These are phyloP conservation scores for Suillus cothurnatus DNA, from an alignment of 768 basidiomycete genomes.

Conservation along the genomic window DNA sequence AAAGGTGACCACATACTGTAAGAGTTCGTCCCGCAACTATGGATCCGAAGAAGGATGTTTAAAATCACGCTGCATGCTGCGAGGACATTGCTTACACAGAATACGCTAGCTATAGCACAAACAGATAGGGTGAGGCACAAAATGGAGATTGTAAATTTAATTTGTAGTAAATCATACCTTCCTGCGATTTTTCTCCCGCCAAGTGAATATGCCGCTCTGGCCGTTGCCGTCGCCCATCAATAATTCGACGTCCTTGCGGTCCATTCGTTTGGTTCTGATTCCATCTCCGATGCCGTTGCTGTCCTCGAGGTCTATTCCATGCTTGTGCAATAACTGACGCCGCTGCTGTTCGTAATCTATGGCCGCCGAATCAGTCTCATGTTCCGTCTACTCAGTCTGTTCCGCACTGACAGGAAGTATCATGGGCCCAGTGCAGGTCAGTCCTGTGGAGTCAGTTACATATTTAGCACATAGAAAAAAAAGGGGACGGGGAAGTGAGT, in stretches of 20 bases:
- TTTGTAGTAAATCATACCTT: conserved; percentile 59
- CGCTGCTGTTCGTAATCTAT: conserved; percentile 95
- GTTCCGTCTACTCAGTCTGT: conserved; percentile 11
- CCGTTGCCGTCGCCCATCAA: conserved; percentile 85
- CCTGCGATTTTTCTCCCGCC: conserved; percentile 91
- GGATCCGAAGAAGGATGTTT: conserved; percentile 32
- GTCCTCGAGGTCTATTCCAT: conserved; percentile 95
- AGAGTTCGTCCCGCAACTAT: conserved; percentile 82
- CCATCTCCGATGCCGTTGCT: conserved; percentile 64
- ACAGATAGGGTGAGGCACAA: conserved; percentile 25
- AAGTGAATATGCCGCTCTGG: conserved; percentile 86
- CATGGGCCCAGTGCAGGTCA: conserved; percentile 96
- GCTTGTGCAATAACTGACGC: conserved; percentile 81
- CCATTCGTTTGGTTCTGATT: conserved; percentile 75
- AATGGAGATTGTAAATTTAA: conserved; percentile 22
- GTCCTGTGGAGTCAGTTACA: conserved; percentile 51
- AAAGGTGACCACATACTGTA: conserved; percentile 61
- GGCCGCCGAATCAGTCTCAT: conserved; percentile 18
- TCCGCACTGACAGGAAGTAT: conserved; percentile 73
- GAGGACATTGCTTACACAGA: conserved; percentile 66
- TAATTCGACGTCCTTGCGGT: conserved; percentile 78
- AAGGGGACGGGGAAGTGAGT: conserved; percentile 12
- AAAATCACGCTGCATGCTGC: conserved; percentile 15
- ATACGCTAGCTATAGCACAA: conserved; percentile 68
- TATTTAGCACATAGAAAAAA: conserved; percentile 21